Conservation (phyloP, 75 land plant genomes). For the Ceratopteris richardii region DNA sequence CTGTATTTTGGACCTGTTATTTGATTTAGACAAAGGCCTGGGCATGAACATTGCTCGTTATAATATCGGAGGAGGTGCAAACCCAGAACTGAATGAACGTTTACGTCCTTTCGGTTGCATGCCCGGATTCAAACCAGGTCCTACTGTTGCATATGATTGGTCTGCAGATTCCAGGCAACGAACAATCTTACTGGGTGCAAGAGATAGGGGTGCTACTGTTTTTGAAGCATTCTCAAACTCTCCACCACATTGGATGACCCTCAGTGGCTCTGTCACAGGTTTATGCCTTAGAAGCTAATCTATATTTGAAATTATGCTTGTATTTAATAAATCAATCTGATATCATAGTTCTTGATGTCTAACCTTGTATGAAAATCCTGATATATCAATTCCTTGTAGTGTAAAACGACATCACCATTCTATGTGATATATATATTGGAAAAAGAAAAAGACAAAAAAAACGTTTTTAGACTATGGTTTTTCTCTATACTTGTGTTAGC, state of each 20-base stretch:
- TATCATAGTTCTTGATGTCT: too few species aligned
- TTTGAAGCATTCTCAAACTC: conserved; percentile 35
- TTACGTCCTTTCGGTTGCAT: conserved; percentile 27
- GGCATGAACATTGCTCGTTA: conserved; percentile 29
- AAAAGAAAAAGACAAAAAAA: too few species aligned
- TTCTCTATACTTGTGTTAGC: too few species aligned
- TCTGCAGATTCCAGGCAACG: conserved; percentile 20
- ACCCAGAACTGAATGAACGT: conserved; percentile 13
- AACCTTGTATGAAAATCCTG: too few species aligned
- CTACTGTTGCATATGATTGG: conserved; percentile 20
- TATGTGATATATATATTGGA: too few species aligned
- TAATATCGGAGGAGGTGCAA: conserved; percentile 28
- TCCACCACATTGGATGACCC: conserved; percentile 33
- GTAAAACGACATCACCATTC: too few species aligned
- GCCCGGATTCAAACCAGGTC: conserved; percentile 23
- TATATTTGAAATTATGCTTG: neutral
- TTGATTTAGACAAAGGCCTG: conserved; percentile 26
- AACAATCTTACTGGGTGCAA: conserved; percentile 19
- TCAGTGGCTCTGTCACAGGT: conserved; percentile 38
- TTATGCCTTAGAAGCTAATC: too few species aligned
- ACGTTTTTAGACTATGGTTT: too few species aligned
- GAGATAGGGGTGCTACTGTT: conserved; percentile 20
- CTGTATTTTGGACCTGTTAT: conserved; percentile 21
- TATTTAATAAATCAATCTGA: neutral
- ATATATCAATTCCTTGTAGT: too few species aligned